Percentiles rank a stretch among this genome's conserved stretches.
Evolutionary conservation across 202 grass and related monocot species (phyloP).

Genomic region (Dendrocalamus latiflorus): DNA sequence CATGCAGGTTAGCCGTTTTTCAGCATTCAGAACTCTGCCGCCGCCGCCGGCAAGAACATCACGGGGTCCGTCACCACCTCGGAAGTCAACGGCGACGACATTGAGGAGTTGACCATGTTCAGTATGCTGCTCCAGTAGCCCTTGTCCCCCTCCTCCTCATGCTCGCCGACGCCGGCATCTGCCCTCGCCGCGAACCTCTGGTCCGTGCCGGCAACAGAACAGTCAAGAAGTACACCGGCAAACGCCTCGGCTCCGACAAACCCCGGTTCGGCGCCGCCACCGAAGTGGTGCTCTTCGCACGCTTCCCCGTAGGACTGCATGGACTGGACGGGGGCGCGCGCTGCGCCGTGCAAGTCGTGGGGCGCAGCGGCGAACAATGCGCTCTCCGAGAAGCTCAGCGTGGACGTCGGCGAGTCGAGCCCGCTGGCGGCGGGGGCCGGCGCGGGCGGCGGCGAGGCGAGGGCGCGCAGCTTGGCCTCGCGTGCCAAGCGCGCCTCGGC

Average conservation of each 20-base stretch:
- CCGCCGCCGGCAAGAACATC: too few relatives aligned
- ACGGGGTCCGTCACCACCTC: too few relatives aligned
- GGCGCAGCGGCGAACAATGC: not conserved
- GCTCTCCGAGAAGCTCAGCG: constrained; percentile 47
- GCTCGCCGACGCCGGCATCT: not conserved
- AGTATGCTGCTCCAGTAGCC: too few relatives aligned
- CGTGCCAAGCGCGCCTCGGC: constrained; percentile 60
- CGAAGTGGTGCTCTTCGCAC: constrained; percentile 16
- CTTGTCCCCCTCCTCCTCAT: too few relatives aligned
- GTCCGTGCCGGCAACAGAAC: not conserved
- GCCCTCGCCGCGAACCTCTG: not conserved
- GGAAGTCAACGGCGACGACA: too few relatives aligned
- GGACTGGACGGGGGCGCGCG: not conserved
- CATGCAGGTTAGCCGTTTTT: not conserved
- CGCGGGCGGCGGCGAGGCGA: not conserved
- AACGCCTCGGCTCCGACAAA: constrained; percentile 1
- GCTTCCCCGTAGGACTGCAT: constrained; percentile 9
- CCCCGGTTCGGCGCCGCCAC: not conserved
- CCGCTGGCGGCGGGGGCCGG: not conserved
- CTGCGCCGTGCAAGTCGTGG: not conserved
- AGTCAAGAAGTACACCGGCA: constrained; percentile 11
- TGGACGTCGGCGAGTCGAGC: constrained; percentile 41
- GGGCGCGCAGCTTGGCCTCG: constrained; percentile 49
- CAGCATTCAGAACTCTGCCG: too few relatives aligned
- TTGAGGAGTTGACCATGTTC: too few relatives aligned